These are phyloP conservation scores for Chaetomium strumarium DNA, from an alignment of 2,329 filamentous ascomycete species.

Conservation along the genomic window DNA sequence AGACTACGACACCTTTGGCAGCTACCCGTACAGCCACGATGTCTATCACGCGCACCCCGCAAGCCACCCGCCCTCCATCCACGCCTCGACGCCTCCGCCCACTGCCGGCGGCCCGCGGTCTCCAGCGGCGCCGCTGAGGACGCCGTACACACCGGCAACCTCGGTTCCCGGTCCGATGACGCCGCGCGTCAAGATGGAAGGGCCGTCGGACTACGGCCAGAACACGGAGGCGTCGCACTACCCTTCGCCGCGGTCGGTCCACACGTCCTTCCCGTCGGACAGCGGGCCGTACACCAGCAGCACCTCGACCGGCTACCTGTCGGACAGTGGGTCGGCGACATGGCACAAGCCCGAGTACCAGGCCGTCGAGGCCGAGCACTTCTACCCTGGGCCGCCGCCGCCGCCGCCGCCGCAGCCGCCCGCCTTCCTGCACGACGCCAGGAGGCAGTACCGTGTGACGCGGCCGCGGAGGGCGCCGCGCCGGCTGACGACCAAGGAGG, in stretches of 20 bases:
- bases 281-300: slow-evolving; percentile 23
- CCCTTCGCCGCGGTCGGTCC: slow-evolving; percentile 35
- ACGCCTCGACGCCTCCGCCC: slow-evolving; percentile 28
- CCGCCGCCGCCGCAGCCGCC: slow-evolving; percentile 20
- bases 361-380: slow-evolving; percentile 31
- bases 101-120: slow-evolving; percentile 25
- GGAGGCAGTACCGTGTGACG: slow-evolving; percentile 27
- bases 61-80: slow-evolving; percentile 25
- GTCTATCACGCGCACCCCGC: slow-evolving; percentile 34
- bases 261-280: slow-evolving; percentile 30
- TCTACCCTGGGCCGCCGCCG: slow-evolving; percentile 26
- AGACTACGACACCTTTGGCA: slow-evolving; percentile 47
- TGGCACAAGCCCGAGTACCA: slow-evolving; percentile 38
- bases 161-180: slow-evolving; percentile 22
- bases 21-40: slow-evolving; percentile 45
- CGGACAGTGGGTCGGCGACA: slow-evolving; percentile 31
- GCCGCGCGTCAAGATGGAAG: slow-evolving; percentile 38
- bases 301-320: slow-evolving; percentile 34
- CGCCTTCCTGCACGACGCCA: slow-evolving; percentile 25
- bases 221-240: slow-evolving; percentile 36
- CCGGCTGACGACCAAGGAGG: slow-evolving; percentile 57
- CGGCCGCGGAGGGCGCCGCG: slow-evolving; percentile 37
- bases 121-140: slow-evolving; percentile 28
- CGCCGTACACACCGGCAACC: slow-evolving; percentile 28
- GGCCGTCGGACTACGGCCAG: slow-evolving; percentile 31